Evolutionary conservation across 345 rosid genomes (phyloP).

Genomic region (Excoecaria agallocha): DNA sequence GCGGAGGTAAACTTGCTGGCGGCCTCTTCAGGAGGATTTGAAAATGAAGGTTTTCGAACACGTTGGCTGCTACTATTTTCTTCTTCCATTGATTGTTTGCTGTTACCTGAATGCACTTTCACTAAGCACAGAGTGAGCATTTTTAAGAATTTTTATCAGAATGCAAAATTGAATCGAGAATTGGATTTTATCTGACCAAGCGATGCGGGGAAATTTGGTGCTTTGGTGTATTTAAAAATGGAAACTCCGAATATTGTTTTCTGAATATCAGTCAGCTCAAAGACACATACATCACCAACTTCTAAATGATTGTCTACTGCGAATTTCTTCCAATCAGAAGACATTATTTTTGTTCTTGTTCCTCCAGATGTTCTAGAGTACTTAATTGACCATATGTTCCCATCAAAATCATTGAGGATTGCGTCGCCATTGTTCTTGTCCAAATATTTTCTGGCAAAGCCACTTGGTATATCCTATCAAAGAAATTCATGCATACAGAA

Average conservation of each 20-base stretch:
- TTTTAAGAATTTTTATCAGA: neutral
- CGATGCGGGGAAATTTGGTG: neutral
- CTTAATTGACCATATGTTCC: neutral
- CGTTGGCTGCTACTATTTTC: too few species aligned
- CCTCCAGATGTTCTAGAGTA: neutral
- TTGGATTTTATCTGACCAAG: neutral
- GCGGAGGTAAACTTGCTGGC: neutral
- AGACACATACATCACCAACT: neutral
- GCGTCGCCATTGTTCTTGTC: neutral
- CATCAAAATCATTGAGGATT: neutral
- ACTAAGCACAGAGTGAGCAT: too few species aligned
- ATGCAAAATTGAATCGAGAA: neutral
- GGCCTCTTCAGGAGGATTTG: neutral
- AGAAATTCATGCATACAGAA: neutral
- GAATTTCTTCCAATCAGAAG: neutral
- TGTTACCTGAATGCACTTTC: too few species aligned
- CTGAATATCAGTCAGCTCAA: neutral
- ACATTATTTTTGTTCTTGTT: neutral
- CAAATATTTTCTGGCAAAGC: neutral
- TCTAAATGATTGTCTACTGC: neutral
- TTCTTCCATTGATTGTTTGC: too few species aligned
- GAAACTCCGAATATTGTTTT: neutral
- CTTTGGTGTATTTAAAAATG: neutral
- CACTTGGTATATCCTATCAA: neutral
- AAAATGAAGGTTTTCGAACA: too few species aligned